Evolutionary conservation across 2,329 filamentous ascomycete genomes (phyloP).

Genomic region (Davidsoniella eucalypti): DNA sequence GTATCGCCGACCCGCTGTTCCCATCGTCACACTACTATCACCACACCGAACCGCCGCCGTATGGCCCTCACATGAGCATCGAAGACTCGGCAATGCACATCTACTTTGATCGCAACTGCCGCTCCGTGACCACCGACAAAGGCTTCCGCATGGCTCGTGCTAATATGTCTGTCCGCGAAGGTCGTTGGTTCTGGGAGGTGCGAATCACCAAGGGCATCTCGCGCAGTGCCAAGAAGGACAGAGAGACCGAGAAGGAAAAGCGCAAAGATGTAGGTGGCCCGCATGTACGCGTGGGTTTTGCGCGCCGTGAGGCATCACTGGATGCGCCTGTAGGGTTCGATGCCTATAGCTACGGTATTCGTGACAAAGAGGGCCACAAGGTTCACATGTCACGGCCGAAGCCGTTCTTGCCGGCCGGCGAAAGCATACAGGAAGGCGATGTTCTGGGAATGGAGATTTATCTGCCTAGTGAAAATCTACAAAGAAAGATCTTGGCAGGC

Average conservation of each 20-base stretch:
- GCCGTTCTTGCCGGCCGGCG: constrained; percentile 65
- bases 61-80: constrained; percentile 72
- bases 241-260: constrained; percentile 18
- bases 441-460: constrained; percentile 89
- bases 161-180: constrained; percentile 80
- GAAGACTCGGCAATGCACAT: constrained; percentile 81
- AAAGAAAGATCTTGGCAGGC: constrained; percentile 75
- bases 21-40: constrained; percentile 79
- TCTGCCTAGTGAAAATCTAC: constrained; percentile 67
- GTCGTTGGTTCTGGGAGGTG: constrained; percentile 87
- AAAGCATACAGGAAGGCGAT: constrained; percentile 74
- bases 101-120: constrained; percentile 60
- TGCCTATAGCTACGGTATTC: constrained; percentile 84
- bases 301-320: constrained; percentile 60
- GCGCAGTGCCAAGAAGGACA: constrained; percentile 22
- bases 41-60: constrained; percentile 72
- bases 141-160: constrained; percentile 83
- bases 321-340: constrained; percentile 78
- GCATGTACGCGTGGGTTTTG: constrained; percentile 76
- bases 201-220: constrained; percentile 66
- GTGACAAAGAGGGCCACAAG: constrained; percentile 79
- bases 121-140: constrained; percentile 74
- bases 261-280: constrained; percentile 30
- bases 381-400: constrained; percentile 89
- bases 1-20: constrained; percentile 77